phyloP scores from a whole-genome alignment of 2,329 filamentous ascomycete species.

The Furcasterigmium furcatum region DNA sequence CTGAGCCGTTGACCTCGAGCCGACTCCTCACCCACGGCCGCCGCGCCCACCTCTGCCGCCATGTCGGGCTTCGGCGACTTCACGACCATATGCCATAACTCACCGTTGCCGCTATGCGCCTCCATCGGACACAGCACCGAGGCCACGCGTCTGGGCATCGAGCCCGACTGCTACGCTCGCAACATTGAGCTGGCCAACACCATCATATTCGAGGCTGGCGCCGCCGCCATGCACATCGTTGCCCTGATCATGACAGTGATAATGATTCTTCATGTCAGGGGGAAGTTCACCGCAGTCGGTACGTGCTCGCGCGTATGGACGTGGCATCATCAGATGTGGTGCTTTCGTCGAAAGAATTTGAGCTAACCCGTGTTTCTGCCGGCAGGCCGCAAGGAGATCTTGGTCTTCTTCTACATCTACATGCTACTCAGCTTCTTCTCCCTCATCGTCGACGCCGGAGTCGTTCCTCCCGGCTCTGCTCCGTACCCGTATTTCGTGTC shows the following conservation, averaged over 20 bases:
- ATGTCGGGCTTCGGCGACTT: slow-evolving; percentile 93
- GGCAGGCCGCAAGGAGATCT: slow-evolving; percentile 63
- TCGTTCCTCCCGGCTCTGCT: slow-evolving; percentile 76
- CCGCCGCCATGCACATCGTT: slow-evolving; percentile 87
- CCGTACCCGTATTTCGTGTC: slow-evolving; percentile 91
- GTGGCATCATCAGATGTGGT: too few relatives aligned
- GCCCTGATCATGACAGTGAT: slow-evolving; percentile 90
- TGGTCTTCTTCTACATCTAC: slow-evolving; percentile 96
- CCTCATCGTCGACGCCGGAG: slow-evolving; percentile 87
- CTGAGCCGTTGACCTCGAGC: background rate
- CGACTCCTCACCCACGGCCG: background rate
- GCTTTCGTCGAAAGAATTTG: too few relatives aligned
- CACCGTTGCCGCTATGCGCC: slow-evolving; percentile 82
- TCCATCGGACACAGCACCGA: slow-evolving; percentile 73
- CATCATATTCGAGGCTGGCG: slow-evolving; percentile 93
- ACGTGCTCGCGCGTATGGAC: slow-evolving; percentile 34
- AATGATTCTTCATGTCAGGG: slow-evolving; percentile 95
- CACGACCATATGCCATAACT: slow-evolving; percentile 77
- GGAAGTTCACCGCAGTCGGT: slow-evolving; percentile 98
- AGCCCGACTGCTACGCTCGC: slow-evolving; percentile 87
- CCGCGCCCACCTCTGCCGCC: slow-evolving; percentile 16
- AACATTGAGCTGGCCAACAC: slow-evolving; percentile 97
- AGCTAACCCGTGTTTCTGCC: background rate
- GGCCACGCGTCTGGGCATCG: slow-evolving; percentile 70
- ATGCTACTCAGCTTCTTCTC: slow-evolving; percentile 86